Conservation (phyloP, 2,329 filamentous ascomycete species). For the Exophiala aquamarina region DNA sequence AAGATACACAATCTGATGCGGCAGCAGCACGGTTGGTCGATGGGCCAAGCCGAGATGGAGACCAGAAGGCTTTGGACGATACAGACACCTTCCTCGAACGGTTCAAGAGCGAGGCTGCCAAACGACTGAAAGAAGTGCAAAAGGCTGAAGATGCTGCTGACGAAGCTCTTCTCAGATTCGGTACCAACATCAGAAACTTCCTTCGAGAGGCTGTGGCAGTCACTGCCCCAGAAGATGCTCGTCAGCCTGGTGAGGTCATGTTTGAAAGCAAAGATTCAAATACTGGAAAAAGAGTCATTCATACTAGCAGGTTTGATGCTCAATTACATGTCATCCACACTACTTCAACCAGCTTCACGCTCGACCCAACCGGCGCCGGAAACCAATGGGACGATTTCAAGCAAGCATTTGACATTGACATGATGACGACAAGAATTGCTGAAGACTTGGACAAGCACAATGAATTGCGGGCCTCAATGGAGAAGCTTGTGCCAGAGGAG, state of each 20-base stretch:
- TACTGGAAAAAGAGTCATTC: conserved; percentile 86
- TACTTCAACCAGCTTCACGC: conserved; percentile 74
- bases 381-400: conserved; percentile 70
- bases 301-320: conserved; percentile 90
- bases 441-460: conserved; percentile 80
- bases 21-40: conserved; percentile 23
- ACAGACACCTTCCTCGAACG: conserved; percentile 70
- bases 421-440: conserved; percentile 80
- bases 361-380: conserved; percentile 62
- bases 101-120: conserved; percentile 74
- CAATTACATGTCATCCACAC: conserved; percentile 95
- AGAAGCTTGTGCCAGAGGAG: conserved; percentile 88
- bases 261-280: conserved; percentile 92
- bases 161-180: conserved; percentile 89
- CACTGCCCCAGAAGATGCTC: conserved; percentile 63
- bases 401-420: conserved; percentile 73
- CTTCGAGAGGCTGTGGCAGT: conserved; percentile 87
- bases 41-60: conserved; percentile 26
- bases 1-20: conserved; percentile 32
- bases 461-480: conserved; percentile 85
- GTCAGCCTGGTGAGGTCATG: conserved; percentile 62
- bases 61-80: conserved; percentile 40
- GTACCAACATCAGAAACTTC: conserved; percentile 84
- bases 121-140: conserved; percentile 84
- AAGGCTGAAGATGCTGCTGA: conserved; percentile 93